Evolutionary conservation across 306 rosid genomes (phyloP).

Genomic region (Prunus campanulata): DNA sequence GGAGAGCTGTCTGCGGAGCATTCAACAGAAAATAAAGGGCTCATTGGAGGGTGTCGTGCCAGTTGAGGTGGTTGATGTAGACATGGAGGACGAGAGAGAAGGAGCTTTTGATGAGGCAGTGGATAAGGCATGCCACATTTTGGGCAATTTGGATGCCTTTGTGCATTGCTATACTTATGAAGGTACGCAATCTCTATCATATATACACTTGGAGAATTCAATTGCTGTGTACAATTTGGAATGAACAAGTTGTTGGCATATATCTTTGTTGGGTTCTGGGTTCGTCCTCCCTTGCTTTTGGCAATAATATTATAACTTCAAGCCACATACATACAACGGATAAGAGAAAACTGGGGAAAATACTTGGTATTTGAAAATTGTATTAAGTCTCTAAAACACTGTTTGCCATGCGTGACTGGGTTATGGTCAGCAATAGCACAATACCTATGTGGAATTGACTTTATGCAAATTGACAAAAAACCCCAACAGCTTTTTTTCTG

Average conservation of each 20-base stretch:
- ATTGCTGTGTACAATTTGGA: too few species aligned
- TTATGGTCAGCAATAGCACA: neutral
- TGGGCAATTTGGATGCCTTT: slow-evolving; percentile 74
- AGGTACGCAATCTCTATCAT: slow-evolving; percentile 35
- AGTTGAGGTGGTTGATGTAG: slow-evolving; percentile 54
- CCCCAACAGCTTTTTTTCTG: neutral
- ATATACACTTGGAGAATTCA: too few species aligned
- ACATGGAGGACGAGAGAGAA: slow-evolving; percentile 57
- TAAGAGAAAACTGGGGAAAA: too few species aligned
- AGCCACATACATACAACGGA: too few species aligned
- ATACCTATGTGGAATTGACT: slow-evolving; percentile 7
- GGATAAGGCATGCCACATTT: slow-evolving; percentile 48
- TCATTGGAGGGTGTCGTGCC: slow-evolving; percentile 29
- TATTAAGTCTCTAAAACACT: too few species aligned
- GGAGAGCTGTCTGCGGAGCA: slow-evolving; percentile 30
- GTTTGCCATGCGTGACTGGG: neutral
- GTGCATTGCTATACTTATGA: slow-evolving; percentile 70
- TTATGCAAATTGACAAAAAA: neutral
- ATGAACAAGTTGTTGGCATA: too few species aligned
- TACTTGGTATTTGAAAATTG: too few species aligned
- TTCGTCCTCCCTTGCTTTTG: too few species aligned
- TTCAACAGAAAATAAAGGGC: slow-evolving; percentile 32
- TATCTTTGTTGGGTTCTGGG: too few species aligned
- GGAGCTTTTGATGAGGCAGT: slow-evolving; percentile 53
- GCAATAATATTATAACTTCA: too few species aligned